phyloP scores from a whole-genome alignment of 768 basidiomycete species.

The Mycena galopus region DNA sequence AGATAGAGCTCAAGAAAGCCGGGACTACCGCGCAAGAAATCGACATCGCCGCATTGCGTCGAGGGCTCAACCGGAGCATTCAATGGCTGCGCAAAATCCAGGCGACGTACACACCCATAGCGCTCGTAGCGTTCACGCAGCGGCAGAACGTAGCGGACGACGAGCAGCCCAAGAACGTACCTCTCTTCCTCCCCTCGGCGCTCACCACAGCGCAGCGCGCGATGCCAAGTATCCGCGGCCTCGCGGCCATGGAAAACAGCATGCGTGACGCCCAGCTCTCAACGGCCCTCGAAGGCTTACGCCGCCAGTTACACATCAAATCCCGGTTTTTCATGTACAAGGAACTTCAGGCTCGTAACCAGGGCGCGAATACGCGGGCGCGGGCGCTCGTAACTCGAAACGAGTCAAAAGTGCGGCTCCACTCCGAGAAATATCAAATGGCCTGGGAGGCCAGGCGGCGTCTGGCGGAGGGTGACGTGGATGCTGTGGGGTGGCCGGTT shows the following conservation, averaged over 20 bases:
- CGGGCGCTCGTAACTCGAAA: conserved; percentile 7
- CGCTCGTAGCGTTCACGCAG: not conserved
- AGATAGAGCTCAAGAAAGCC: not conserved
- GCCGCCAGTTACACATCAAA: conserved; percentile 36
- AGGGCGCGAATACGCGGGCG: too few relatives aligned
- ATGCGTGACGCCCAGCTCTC: conserved; percentile 39
- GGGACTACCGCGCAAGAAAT: conserved; percentile 1
- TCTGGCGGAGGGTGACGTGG: too few relatives aligned
- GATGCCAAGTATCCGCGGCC: conserved; percentile 3
- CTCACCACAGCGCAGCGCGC: conserved; percentile 11
- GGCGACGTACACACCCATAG: conserved; percentile 8
- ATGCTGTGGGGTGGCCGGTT: too few relatives aligned
- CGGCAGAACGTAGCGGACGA: not conserved
- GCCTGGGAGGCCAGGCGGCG: too few relatives aligned
- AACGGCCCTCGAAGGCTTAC: conserved; percentile 37
- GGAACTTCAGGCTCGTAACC: too few relatives aligned
- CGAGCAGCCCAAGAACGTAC: conserved; percentile 23
- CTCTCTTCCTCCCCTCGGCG: conserved; percentile 35
- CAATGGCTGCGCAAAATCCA: conserved; percentile 1
- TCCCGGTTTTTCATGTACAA: too few relatives aligned
- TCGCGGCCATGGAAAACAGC: conserved; percentile 37
- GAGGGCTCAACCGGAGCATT: not conserved
- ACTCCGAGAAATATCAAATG: conserved; percentile 28
- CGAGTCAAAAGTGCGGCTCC: conserved; percentile 21
- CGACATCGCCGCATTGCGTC: not conserved